Base-by-base conservation (phyloP, 2,329 filamentous ascomycete species). In the Aspergillus bombycis region DNA sequence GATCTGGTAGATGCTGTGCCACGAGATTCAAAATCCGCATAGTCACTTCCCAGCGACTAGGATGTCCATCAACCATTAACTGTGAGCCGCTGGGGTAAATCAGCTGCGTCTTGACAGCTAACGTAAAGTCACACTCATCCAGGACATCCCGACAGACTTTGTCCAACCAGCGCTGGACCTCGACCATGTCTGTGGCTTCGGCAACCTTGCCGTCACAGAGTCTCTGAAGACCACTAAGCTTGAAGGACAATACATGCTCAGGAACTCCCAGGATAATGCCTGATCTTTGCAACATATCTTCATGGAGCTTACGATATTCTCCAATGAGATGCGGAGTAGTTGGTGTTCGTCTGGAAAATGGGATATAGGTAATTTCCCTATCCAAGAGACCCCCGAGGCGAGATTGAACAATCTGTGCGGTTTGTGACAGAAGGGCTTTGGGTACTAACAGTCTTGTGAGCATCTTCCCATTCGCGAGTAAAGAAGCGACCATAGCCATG, bases 191-290 rank as follows among this genome's bases (percentile, higher is more conserved):
- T 0, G 67, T 71, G 0, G 84, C 83, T 38, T 83, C 75, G 0
- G 72, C 58, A 0, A 80, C 60, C 3, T 80, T 74, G 1, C 74
- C 73, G 54, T 89, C 84, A 0, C 82, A 81, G 0, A 90, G 71
- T 2, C 82, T 80, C 66, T 91, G 87, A 0, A 86, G 70, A 0
- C 86, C 87, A 63, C 86, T 88, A 2, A 91, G 78, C 68, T 84
- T 86, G 72, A 89, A 90, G 0, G 89, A 91, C 7, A 91, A 76
- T 0, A 88, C 78, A 64, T 91, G 86, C 60, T 91, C 89, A 0
- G 89, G 89, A 1, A 88, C 80, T 0, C 83, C 81, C 0, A 91
- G 74, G 26, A 91, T 80, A 0, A 91, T 74, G 0, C 88, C 88
- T 0, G 77, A 77, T 0, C 69, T 69, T 1, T 73, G 69, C 23